Conservation (phyloP, 1,284 basidiomycete genomes). For the Coniophora puteana region DNA sequence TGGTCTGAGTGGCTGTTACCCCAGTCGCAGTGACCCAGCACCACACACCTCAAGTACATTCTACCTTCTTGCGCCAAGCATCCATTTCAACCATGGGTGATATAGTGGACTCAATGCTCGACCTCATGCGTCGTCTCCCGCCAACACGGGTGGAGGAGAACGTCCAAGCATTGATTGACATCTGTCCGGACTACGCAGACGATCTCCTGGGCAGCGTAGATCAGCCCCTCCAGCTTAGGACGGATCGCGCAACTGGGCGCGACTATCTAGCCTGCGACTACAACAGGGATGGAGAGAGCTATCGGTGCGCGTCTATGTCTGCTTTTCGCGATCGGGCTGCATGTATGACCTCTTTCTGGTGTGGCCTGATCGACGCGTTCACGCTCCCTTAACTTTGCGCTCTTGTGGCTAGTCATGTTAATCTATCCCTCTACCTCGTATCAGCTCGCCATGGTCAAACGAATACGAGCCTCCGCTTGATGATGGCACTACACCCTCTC, state of each 20-base stretch:
- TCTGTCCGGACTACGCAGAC: conserved; percentile 94
- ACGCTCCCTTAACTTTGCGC: background rate
- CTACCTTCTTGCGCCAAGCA: no score
- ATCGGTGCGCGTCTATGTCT: conserved; percentile 60
- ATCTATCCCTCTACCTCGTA: background rate
- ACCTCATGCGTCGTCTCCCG: conserved; percentile 93
- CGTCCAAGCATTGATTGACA: conserved; percentile 75
- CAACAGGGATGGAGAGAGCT: conserved; percentile 94
- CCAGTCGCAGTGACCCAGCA: no score
- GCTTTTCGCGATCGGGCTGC: background rate
- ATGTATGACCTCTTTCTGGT: conserved; percentile 1
- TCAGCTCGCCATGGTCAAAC: conserved; percentile 96
- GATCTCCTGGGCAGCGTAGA: conserved; percentile 95
- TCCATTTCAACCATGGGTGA: conserved; percentile 63
- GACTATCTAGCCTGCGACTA: conserved; percentile 98
- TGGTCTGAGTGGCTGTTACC: no score
- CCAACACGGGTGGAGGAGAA: conserved; percentile 91
- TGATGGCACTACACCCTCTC: conserved; percentile 83
- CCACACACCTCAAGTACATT: no score
- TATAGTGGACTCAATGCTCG: conserved; percentile 86
- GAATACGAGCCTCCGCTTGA: conserved; percentile 87
- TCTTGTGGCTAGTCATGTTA: background rate
- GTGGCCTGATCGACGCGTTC: background rate
- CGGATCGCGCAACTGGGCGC: conserved; percentile 75
- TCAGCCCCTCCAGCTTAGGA: conserved; percentile 84